phyloP scores from a whole-genome alignment of 345 rosid species.

The Orychophragmus violaceus region DNA sequence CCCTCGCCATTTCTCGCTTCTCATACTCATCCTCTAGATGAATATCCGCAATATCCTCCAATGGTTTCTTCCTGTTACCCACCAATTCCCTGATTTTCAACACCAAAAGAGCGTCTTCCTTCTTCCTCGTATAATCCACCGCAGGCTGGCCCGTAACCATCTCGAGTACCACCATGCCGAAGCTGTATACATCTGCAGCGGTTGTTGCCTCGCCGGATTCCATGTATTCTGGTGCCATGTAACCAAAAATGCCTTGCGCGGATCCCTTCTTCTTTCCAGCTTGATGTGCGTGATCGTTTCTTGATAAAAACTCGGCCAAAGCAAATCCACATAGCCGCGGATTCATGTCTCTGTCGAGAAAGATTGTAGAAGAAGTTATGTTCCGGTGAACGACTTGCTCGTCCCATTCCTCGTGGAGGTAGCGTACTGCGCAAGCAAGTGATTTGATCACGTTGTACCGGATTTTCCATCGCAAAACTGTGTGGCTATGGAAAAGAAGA shows the following conservation, averaged over 20 bases:
- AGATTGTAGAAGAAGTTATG: conserved; percentile 73
- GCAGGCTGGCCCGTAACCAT: conserved; percentile 83
- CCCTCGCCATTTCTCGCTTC: conserved; percentile 43
- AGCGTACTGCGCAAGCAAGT: conserved; percentile 75
- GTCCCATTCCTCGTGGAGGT: conserved; percentile 96
- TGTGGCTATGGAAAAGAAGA: conserved; percentile 52
- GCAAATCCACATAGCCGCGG: conserved; percentile 71
- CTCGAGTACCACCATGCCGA: conserved; percentile 84
- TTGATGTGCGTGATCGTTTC: conserved; percentile 71
- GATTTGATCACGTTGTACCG: conserved; percentile 65
- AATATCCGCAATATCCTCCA: conserved; percentile 54
- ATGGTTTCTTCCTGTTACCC: conserved; percentile 31
- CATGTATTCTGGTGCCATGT: conserved; percentile 91
- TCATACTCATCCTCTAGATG: conserved; percentile 46
- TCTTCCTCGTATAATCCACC: conserved; percentile 59
- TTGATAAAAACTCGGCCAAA: conserved; percentile 83
- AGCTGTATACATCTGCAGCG: conserved; percentile 80
- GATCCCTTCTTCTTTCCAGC: conserved; percentile 49
- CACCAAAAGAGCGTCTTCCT: conserved; percentile 64
- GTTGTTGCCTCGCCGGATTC: conserved; percentile 84
- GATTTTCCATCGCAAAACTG: conserved; percentile 53
- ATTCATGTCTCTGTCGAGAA: conserved; percentile 74
- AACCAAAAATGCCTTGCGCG: conserved; percentile 85
- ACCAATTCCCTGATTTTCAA: conserved; percentile 46
- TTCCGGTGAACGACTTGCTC: conserved; percentile 89